Percentiles rank a stretch among this genome's conserved stretches.
phyloP scores from a whole-genome alignment of 2,329 filamentous ascomycete species.

The Fusarium sp. region DNA sequence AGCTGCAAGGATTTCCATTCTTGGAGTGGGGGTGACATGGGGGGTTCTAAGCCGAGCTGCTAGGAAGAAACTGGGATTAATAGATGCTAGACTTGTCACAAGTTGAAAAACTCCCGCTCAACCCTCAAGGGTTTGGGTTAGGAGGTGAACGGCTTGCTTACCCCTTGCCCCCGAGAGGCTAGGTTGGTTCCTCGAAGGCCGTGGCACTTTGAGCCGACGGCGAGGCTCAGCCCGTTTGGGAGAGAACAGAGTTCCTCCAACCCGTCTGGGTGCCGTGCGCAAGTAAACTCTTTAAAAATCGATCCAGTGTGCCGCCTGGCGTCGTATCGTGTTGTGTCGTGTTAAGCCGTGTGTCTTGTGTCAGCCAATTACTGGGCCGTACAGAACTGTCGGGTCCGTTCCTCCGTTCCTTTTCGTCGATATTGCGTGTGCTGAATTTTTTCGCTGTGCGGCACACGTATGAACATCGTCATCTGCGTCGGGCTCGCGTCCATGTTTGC shows the following conservation, averaged over 20 bases:
- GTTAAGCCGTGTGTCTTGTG: slow-evolving; percentile 10
- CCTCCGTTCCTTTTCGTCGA: slow-evolving; percentile 22
- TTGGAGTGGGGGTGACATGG: slow-evolving; percentile 18
- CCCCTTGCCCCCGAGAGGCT: slow-evolving; percentile 21
- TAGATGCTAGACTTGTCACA: slow-evolving; percentile 18
- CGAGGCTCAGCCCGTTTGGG: slow-evolving; percentile 18
- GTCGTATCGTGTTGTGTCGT: slow-evolving; percentile 22
- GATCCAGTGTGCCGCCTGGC: slow-evolving; percentile 16
- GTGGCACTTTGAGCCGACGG: slow-evolving; percentile 2
- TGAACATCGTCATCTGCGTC: slow-evolving; percentile 29
- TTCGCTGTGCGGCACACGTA: slow-evolving; percentile 30
- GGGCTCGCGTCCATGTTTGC: slow-evolving; percentile 12
- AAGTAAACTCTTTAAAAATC: slow-evolving; percentile 12
- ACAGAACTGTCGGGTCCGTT: slow-evolving; percentile 8
- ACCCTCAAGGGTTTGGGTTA: slow-evolving; percentile 16
- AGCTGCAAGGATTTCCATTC: slow-evolving; percentile 12
- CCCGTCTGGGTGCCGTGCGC: slow-evolving; percentile 16
- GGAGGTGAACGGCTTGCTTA: slow-evolving; percentile 15
- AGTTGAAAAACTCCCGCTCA: slow-evolving; percentile 11
- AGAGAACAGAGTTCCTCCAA: slow-evolving; percentile 27
- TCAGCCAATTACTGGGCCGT: slow-evolving; percentile 10
- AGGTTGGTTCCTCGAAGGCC: slow-evolving; percentile 12
- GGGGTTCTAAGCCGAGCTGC: neutral
- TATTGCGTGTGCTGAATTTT: slow-evolving; percentile 16
- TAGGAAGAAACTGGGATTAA: slow-evolving; percentile 9